Evolutionary conservation across 768 basidiomycete species (phyloP), one percentile per base, ranked within the genome.

Genomic region (Phylloporus rhodoxanthus): DNA sequence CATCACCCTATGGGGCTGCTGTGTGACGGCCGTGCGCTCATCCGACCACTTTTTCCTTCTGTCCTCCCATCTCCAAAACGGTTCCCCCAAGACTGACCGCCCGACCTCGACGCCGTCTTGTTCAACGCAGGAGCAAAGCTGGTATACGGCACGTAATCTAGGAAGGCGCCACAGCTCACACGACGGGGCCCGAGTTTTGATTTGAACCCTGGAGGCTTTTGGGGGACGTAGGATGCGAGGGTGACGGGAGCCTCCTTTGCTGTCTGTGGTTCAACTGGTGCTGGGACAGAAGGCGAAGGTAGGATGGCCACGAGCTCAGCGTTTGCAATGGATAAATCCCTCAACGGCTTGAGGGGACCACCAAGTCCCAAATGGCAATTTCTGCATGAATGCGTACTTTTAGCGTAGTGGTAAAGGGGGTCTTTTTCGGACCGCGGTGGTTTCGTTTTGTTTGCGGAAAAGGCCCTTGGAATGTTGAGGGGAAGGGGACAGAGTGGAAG

Each of bases 41-140:
- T 60, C 50, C 49, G 56, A 30, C 61, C 65, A 55, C 68, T 46
- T 45, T 55, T 58, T 63, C 54, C 59, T 70, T 63, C 72, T 71
- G n/a, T n/a, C n/a, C n/a, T n/a, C n/a, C n/a, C n/a, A n/a, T n/a
- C n/a, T n/a, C n/a, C n/a, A n/a, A n/a, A 82, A 65, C 10, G 81
- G 67, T 61, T 86, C 78, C 11, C 79, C 82, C 48, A 91, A 72
- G 44, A 77, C 72, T 2, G 70, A 65, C 47, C 79, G 73, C 3
- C 87, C 87, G 6, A 90, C 68, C 58, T 87, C 79, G 43, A 79
- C 76, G n/a, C 82, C 82, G 50, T 87, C 83, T 55, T 87, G 84
- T 51, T 88, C 85, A 87, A 91, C 9, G 75, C 70, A 1, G 89
- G 89, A 0, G 89, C 88, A 66, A 91, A 91, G 60, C 78, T 84